phyloP scores from a whole-genome alignment of 331 rosid species.

The Prunus yedoensis region DNA sequence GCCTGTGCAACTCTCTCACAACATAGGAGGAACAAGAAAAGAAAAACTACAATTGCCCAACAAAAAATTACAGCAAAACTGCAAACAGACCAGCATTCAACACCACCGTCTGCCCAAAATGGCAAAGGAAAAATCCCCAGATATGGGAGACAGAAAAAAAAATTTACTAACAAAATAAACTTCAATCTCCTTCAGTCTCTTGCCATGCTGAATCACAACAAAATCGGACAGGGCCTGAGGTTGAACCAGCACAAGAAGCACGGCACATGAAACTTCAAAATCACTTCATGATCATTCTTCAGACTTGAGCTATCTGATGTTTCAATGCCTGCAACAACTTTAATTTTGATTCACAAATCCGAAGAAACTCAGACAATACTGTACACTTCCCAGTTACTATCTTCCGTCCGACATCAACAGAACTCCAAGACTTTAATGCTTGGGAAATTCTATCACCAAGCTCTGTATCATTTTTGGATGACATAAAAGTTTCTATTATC shows the following conservation, averaged over 20 bases:
- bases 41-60: conserved; percentile 4
- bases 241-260: not conserved
- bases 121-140: not conserved
- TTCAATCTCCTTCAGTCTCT: conserved; percentile 1
- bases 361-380: conserved; percentile 51
- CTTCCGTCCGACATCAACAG: conserved; percentile 72
- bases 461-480: conserved; percentile 43
- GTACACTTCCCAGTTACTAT: conserved; percentile 59
- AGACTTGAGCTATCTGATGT: conserved; percentile 67
- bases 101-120: not conserved
- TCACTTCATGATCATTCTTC: conserved; percentile 29
- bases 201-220: not conserved
- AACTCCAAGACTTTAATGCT: conserved; percentile 73
- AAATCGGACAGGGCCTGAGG: not conserved
- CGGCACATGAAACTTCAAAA: not conserved
- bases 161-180: not conserved
- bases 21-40: not conserved
- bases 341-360: conserved; percentile 63
- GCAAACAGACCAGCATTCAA: conserved; percentile 9
- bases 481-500: conserved; percentile 46
- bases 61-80: conserved; percentile 16
- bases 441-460: conserved; percentile 58
- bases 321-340: conserved; percentile 57
- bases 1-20: not conserved
- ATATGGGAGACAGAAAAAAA: not conserved